Conservation (phyloP, 768 basidiomycete species). For the Rhodotorula babjevae region DNA sequence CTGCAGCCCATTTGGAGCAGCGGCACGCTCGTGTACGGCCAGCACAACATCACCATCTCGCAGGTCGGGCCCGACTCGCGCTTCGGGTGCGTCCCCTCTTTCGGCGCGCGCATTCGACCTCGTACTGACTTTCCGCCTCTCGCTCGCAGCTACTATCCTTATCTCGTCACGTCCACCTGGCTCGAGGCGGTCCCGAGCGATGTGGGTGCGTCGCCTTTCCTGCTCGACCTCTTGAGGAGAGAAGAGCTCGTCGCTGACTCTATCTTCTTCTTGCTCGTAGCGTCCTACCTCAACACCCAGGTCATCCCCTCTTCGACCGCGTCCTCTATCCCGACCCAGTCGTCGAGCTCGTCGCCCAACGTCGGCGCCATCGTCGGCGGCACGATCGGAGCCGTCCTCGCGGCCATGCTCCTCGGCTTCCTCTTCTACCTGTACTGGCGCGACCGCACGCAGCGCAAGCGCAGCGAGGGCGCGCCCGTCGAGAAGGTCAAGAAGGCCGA, state of each 20-base stretch:
- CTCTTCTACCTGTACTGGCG: conserved; percentile 35
- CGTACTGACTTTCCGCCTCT: background rate
- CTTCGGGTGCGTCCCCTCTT: conserved; percentile 23
- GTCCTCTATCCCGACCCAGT: background rate
- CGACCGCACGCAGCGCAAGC: conserved; percentile 11
- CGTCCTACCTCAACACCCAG: conserved; percentile 19
- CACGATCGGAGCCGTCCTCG: conserved; percentile 29
- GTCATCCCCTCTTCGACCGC: background rate
- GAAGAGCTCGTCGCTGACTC: background rate
- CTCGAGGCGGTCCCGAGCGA: conserved; percentile 19
- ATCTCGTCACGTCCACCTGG: conserved; percentile 34
- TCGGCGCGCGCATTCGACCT: background rate
- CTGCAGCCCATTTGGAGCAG: conserved; percentile 21
- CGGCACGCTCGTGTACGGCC: conserved; percentile 20
- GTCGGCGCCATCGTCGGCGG: conserved; percentile 32
- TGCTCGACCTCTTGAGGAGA: background rate
- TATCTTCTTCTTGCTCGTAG: background rate
- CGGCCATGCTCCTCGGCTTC: conserved; percentile 23
- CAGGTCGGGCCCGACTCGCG: conserved; percentile 32
- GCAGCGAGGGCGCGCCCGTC: conserved; percentile 18
- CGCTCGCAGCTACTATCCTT: conserved; percentile 26
- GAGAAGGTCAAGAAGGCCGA: conserved; percentile 28
- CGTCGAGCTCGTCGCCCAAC: background rate
- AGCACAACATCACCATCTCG: conserved; percentile 28
- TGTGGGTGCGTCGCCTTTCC: background rate